Conservation (phyloP, 2,329 filamentous ascomycete species). For the Sporothrix euskadiensis region DNA sequence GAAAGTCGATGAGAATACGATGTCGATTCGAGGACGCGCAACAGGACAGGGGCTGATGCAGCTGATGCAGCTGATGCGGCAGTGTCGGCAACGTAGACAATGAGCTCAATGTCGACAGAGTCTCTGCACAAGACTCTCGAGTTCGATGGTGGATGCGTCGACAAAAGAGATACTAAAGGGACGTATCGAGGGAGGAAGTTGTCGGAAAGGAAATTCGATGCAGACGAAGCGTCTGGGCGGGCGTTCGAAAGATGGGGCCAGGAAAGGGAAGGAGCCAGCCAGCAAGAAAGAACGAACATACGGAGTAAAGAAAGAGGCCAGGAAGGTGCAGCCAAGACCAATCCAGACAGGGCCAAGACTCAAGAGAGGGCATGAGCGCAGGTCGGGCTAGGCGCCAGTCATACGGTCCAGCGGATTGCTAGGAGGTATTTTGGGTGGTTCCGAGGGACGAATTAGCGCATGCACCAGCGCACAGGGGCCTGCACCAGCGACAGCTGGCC, state of each 20-base stretch:
- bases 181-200: not conserved
- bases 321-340: not conserved
- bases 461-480: constrained; percentile 3
- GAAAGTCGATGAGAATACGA: not conserved
- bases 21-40: not conserved
- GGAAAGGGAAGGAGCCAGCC: not conserved
- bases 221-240: constrained; percentile 1
- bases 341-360: not conserved
- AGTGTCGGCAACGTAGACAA: not conserved
- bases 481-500: constrained; percentile 14
- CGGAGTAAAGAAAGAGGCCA: not conserved
- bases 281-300: too few species aligned
- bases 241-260: not conserved
- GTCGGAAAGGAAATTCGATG: not conserved
- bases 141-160: not conserved
- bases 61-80: constrained; percentile 5
- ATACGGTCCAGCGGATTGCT: not conserved
- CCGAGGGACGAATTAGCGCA: not conserved
- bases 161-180: too few species aligned
- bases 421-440: not conserved
- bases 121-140: not conserved
- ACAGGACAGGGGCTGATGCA: not conserved
- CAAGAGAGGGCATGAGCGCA: not conserved
- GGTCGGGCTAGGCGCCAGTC: not conserved
- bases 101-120: not conserved